Percentiles rank a stretch among this genome's conserved stretches.
phyloP scores from a whole-genome alignment of 108 stramenopile species.

The Nitzschia putrida region DNA sequence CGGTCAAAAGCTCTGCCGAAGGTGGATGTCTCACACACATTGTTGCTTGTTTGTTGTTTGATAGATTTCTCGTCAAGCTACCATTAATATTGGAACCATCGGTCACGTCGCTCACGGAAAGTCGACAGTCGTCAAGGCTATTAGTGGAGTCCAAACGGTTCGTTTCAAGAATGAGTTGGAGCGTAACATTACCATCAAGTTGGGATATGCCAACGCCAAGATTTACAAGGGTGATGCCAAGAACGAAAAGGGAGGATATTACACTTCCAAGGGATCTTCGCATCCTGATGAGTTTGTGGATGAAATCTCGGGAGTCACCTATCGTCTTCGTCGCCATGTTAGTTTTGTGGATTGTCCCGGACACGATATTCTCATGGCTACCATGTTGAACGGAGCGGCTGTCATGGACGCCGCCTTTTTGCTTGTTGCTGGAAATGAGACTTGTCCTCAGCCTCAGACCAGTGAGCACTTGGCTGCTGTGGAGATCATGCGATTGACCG shows the following conservation, averaged over 20 bases:
- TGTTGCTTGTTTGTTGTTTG: slow-evolving; percentile 7
- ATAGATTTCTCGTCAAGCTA: slow-evolving; percentile 97
- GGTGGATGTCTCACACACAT: neutral
- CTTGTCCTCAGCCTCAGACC: slow-evolving; percentile 99
- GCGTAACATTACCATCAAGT: slow-evolving; percentile 99
- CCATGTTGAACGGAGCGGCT: slow-evolving; percentile 99
- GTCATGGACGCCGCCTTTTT: slow-evolving; percentile 99
- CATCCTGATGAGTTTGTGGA: slow-evolving; percentile 93
- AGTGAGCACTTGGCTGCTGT: slow-evolving; percentile 99
- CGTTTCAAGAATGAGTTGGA: slow-evolving; percentile 99
- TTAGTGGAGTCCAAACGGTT: slow-evolving; percentile 99
- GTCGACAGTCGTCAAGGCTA: slow-evolving; percentile 98
- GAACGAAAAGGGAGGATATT: slow-evolving; percentile 68
- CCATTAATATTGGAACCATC: slow-evolving; percentile 99
- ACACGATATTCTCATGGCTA: slow-evolving; percentile 99
- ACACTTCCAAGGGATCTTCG: slow-evolving; percentile 90
- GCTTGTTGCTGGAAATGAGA: slow-evolving; percentile 98
- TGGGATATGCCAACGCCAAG: slow-evolving; percentile 99
- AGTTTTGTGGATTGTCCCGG: slow-evolving; percentile 99
- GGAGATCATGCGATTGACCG: slow-evolving; percentile 98
- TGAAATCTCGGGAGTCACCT: slow-evolving; percentile 72
- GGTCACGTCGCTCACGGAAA: slow-evolving; percentile 99
- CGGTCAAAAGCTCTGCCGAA: neutral
- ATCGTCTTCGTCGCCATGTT: slow-evolving; percentile 94
- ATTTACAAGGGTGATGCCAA: slow-evolving; percentile 92